Evolutionary conservation across 1,284 basidiomycete genomes (phyloP).

Genomic region (Rhodotorula sp.): DNA sequence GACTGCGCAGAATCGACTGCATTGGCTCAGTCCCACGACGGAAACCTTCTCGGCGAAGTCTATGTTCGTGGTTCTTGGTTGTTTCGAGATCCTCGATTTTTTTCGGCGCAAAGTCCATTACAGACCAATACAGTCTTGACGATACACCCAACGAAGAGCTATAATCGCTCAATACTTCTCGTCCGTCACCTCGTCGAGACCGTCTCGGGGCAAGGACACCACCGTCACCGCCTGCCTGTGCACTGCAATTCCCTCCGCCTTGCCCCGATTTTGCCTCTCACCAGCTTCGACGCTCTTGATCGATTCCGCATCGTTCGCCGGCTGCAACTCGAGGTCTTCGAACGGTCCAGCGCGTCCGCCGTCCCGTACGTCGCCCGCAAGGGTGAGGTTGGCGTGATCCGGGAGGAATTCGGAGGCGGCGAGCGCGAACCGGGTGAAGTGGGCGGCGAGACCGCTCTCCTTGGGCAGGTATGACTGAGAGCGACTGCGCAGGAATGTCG

Average conservation of each 20-base stretch:
- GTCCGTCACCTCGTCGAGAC: not conserved
- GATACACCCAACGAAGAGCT: no score
- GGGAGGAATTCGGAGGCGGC: conserved; percentile 2
- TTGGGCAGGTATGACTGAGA: not conserved
- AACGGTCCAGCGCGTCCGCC: not conserved
- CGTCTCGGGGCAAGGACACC: not conserved
- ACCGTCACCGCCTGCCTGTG: conserved; percentile 1
- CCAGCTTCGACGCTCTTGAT: not conserved
- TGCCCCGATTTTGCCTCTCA: not conserved
- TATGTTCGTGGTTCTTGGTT: no score
- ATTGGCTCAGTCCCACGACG: no score
- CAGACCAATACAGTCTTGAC: no score
- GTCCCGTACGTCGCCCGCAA: not conserved
- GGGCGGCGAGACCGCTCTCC: not conserved
- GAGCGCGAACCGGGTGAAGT: conserved; percentile 2
- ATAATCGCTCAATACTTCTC: not conserved
- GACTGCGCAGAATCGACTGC: no score
- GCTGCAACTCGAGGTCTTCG: conserved; percentile 4
- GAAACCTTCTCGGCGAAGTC: no score
- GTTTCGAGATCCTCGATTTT: no score
- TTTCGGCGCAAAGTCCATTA: no score
- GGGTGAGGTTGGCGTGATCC: not conserved
- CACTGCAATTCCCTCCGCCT: not conserved
- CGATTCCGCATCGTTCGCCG: not conserved
- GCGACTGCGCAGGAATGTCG: not conserved